phyloP scores from a whole-genome alignment of 2,329 filamentous ascomycete genomes.

The Apiospora phragmitis region DNA sequence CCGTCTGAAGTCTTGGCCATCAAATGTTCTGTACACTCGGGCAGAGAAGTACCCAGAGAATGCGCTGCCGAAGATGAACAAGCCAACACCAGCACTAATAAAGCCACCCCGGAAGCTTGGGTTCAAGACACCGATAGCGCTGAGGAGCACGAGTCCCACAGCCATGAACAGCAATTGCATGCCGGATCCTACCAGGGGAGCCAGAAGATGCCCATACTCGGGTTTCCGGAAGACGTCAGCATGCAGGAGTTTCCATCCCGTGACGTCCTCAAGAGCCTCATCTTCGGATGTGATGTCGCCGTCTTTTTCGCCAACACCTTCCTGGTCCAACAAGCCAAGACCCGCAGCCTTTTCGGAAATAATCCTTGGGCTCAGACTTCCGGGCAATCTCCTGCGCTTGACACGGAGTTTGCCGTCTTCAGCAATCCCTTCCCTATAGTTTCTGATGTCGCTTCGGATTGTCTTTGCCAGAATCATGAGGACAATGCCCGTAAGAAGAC shows the following conservation, averaged over 20 bases:
- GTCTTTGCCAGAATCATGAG: slow-evolving; percentile 80
- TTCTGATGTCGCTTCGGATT: slow-evolving; percentile 76
- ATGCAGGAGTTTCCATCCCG: slow-evolving; percentile 86
- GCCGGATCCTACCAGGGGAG: slow-evolving; percentile 80
- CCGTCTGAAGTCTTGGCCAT: slow-evolving; percentile 70
- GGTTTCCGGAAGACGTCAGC: slow-evolving; percentile 85
- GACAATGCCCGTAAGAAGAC: slow-evolving; percentile 75
- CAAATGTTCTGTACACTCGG: slow-evolving; percentile 80
- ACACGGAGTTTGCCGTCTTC: slow-evolving; percentile 66
- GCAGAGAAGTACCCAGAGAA: slow-evolving; percentile 89
- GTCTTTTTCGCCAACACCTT: slow-evolving; percentile 52
- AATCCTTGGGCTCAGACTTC: slow-evolving; percentile 42
- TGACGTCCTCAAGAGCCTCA: slow-evolving; percentile 74
- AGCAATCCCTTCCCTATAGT: slow-evolving; percentile 63
- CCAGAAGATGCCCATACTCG: slow-evolving; percentile 68
- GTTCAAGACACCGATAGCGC: slow-evolving; percentile 76
- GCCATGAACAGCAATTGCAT: slow-evolving; percentile 86
- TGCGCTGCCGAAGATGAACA: slow-evolving; percentile 80
- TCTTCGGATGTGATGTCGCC: slow-evolving; percentile 66
- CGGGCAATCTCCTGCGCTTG: slow-evolving; percentile 48
- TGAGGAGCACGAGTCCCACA: slow-evolving; percentile 68
- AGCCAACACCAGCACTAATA: slow-evolving; percentile 77
- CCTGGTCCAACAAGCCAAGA: slow-evolving; percentile 60
- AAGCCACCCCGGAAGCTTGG: slow-evolving; percentile 90
- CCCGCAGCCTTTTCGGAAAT: slow-evolving; percentile 48